A percentile compares a stretch with the other conserved stretches of the same genome.
Evolutionary conservation across 2,329 filamentous ascomycete species (phyloP).

Genomic region (Pseudocercospora crystallina): DNA sequence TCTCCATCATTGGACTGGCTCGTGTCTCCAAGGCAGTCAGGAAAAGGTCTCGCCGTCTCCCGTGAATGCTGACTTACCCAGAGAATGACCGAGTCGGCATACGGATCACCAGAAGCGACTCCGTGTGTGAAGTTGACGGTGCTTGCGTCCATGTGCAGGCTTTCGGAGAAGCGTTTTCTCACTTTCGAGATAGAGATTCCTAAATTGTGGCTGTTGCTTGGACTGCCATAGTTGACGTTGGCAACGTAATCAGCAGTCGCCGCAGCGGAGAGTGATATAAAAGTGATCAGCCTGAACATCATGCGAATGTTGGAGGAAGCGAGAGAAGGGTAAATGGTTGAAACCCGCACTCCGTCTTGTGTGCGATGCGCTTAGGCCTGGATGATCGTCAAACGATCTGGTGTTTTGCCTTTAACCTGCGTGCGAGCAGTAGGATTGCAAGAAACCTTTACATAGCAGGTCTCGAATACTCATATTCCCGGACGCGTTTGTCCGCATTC

Average conservation of each 20-base stretch:
- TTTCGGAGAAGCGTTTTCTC: slow-evolving; percentile 52
- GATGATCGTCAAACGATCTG: too few species aligned
- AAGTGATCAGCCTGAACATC: too few species aligned
- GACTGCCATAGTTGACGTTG: slow-evolving; percentile 68
- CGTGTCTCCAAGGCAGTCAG: slow-evolving; percentile 26
- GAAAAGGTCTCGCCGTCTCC: not conserved
- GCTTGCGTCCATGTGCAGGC: slow-evolving; percentile 43
- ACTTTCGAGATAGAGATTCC: slow-evolving; percentile 64
- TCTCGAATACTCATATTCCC: too few species aligned
- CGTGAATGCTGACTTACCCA: slow-evolving; percentile 27
- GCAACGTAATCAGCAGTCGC: slow-evolving; percentile 18
- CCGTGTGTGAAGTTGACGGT: slow-evolving; percentile 63
- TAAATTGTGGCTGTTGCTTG: slow-evolving; percentile 62
- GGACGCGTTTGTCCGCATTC: too few species aligned
- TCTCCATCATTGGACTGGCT: slow-evolving; percentile 23
- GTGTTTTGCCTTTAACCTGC: too few species aligned
- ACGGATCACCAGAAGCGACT: slow-evolving; percentile 43
- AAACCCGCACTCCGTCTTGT: too few species aligned
- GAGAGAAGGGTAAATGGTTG: too few species aligned
- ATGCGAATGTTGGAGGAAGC: too few species aligned
- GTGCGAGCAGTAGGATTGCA: too few species aligned
- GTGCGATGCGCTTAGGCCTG: too few species aligned
- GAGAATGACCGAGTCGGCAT: slow-evolving; percentile 42
- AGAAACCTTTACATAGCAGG: too few species aligned
- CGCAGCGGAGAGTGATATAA: too few species aligned